phyloP scores from a whole-genome alignment of 805 yeast genomes.

The Barnettozyma wickerhamii region DNA sequence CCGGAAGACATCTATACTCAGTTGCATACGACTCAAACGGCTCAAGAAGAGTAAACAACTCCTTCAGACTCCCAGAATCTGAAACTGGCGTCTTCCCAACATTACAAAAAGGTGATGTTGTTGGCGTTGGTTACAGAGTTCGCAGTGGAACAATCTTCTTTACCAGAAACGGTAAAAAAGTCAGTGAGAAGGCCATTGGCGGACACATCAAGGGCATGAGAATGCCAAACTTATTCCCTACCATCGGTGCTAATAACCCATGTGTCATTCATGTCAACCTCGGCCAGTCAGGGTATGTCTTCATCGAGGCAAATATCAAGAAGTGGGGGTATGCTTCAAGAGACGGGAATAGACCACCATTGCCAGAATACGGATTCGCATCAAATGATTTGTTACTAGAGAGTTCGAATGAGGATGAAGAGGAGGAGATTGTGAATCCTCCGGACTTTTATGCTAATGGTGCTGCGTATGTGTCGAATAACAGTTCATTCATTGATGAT shows the following conservation, averaged over 20 bases:
- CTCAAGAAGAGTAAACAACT: constrained; percentile 70
- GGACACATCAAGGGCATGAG: constrained; percentile 75
- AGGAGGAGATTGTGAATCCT: constrained; percentile 18
- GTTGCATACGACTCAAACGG: constrained; percentile 88
- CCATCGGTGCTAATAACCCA: constrained; percentile 77
- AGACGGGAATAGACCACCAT: constrained; percentile 84
- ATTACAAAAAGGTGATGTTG: constrained; percentile 78
- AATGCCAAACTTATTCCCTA: constrained; percentile 74
- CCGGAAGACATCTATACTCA: constrained; percentile 86
- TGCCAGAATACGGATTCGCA: constrained; percentile 85
- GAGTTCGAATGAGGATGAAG: constrained; percentile 35
- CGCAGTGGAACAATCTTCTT: constrained; percentile 84
- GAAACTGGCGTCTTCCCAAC: constrained; percentile 54
- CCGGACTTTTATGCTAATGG: constrained; percentile 24
- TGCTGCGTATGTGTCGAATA: constrained; percentile 22
- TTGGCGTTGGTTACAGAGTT: constrained; percentile 87
- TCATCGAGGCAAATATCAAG: constrained; percentile 79
- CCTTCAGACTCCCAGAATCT: constrained; percentile 46
- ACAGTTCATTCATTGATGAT: constrained; percentile 22
- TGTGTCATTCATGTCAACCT: constrained; percentile 84
- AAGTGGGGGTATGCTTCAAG: constrained; percentile 85
- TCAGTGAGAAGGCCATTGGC: constrained; percentile 76
- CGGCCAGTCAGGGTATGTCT: constrained; percentile 80
- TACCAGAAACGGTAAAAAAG: constrained; percentile 89
- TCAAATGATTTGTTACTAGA: constrained; percentile 74